phyloP scores from a whole-genome alignment of 2,329 filamentous ascomycete genomes.

The Samsoniella hepiali region DNA sequence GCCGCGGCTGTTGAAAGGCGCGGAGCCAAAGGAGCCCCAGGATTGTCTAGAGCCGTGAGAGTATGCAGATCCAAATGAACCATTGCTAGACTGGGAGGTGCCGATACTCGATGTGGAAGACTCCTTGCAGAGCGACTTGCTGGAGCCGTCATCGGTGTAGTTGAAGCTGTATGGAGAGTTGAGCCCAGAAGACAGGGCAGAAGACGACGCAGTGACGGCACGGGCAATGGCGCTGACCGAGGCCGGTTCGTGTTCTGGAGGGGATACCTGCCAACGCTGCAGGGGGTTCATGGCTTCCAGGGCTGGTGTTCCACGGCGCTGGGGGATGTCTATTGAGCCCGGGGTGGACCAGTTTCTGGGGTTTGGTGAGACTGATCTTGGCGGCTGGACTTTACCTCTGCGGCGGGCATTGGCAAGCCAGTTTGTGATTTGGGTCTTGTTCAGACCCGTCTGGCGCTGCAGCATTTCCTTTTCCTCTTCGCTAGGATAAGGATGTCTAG shows the following conservation, averaged over 20 bases:
- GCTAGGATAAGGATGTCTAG: constrained; percentile 80
- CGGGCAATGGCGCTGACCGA: constrained; percentile 57
- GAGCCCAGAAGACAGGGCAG: constrained; percentile 50
- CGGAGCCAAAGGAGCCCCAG: constrained; percentile 48
- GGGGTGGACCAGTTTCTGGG: constrained; percentile 56
- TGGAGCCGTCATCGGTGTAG: constrained; percentile 60
- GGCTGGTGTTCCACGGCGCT: constrained; percentile 53
- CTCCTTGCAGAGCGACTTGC: constrained; percentile 54
- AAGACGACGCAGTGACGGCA: constrained; percentile 53
- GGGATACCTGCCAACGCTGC: constrained; percentile 58
- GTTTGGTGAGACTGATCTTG: constrained; percentile 67
- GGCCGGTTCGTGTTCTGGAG: constrained; percentile 58
- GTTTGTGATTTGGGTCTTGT: constrained; percentile 80
- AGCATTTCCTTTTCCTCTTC: constrained; percentile 82
- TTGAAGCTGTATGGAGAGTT: constrained; percentile 56
- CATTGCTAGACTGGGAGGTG: constrained; percentile 58
- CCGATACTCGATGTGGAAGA: constrained; percentile 60
- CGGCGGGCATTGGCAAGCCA: constrained; percentile 90
- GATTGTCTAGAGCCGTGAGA: constrained; percentile 58
- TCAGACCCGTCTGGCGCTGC: constrained; percentile 74
- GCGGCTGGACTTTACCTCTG: constrained; percentile 70
- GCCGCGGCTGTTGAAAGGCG: constrained; percentile 41
- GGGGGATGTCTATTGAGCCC: constrained; percentile 70
- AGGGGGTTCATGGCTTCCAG: constrained; percentile 54
- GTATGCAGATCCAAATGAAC: constrained; percentile 57